phyloP scores from a whole-genome alignment of 2,329 filamentous ascomycete species.

The Penicillium janthinellum region DNA sequence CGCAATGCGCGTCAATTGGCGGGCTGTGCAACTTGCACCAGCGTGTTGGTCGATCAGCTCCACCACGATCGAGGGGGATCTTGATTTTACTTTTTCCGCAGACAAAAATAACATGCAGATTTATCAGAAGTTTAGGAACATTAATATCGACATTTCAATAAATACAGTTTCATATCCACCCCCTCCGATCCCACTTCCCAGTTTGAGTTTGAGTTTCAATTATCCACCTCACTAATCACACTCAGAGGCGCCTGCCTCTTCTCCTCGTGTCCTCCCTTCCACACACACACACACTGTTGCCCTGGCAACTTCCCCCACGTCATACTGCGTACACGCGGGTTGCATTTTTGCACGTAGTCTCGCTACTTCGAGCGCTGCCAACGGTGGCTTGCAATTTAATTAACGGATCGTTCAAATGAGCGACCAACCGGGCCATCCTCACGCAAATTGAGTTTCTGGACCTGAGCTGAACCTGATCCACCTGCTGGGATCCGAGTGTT shows the following conservation, averaged over 20 bases:
- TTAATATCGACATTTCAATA: too few relatives aligned
- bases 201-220: too few relatives aligned
- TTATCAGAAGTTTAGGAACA: too few relatives aligned
- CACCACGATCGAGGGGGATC: slow-evolving; percentile 13
- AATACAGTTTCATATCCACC: too few relatives aligned
- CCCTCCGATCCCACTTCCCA: too few relatives aligned
- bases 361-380: background rate
- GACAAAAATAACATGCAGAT: background rate
- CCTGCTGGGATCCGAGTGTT: background rate
- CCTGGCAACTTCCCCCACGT: slow-evolving; percentile 27
- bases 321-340: slow-evolving; percentile 13
- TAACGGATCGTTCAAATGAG: background rate
- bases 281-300: slow-evolving; percentile 15
- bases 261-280: slow-evolving; percentile 7
- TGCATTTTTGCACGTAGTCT: too few relatives aligned
- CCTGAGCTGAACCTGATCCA: slow-evolving; percentile 25
- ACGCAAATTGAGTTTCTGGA: slow-evolving; percentile 14
- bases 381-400: slow-evolving; percentile 5
- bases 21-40: background rate
- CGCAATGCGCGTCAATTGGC: too few relatives aligned
- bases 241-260: too few relatives aligned
- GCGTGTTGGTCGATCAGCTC: slow-evolving; percentile 5
- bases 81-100: slow-evolving; percentile 15
- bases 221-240: too few relatives aligned
- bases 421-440: background rate